These are phyloP conservation scores for Bullera alba DNA, from an alignment of 768 basidiomycete genomes.

Conservation along the genomic window DNA sequence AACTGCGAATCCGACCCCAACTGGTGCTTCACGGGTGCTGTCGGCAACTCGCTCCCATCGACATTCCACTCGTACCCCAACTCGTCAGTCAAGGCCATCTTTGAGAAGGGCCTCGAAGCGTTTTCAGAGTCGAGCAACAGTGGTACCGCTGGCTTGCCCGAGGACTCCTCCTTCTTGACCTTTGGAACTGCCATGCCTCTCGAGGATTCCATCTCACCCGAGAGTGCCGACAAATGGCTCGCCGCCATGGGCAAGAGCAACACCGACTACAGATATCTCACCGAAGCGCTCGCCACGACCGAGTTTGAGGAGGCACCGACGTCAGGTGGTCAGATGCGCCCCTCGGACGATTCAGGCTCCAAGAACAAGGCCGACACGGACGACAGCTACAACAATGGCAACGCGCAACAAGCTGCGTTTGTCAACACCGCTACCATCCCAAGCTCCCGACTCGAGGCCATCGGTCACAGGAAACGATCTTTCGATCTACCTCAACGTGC, in stretches of 20 bases:
- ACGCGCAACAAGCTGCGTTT: conserved; percentile 10
- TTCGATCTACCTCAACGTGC: conserved; percentile 23
- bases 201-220: conserved; percentile 4
- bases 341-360: background rate
- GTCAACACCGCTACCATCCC: conserved; percentile 14
- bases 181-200: conserved; percentile 1
- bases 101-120: background rate
- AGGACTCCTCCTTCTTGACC: conserved; percentile 2
- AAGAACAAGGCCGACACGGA: background rate
- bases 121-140: background rate
- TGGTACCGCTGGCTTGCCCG: background rate
- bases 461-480: conserved; percentile 6
- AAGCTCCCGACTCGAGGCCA: conserved; percentile 7
- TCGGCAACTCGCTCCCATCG: conserved; percentile 55
- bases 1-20: conserved; percentile 56
- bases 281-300: conserved; percentile 17
- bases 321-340: too few species aligned
- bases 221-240: conserved; percentile 17
- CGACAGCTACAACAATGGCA: background rate
- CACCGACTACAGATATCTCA: conserved; percentile 11
- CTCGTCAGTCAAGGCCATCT: conserved; percentile 11
- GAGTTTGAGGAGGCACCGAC: too few species aligned
- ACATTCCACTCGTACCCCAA: conserved; percentile 56
- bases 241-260: conserved; percentile 18
- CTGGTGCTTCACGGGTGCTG: conserved; percentile 64